phyloP scores from a whole-genome alignment of 306 rosid genomes.

The Rubus idaeus region DNA sequence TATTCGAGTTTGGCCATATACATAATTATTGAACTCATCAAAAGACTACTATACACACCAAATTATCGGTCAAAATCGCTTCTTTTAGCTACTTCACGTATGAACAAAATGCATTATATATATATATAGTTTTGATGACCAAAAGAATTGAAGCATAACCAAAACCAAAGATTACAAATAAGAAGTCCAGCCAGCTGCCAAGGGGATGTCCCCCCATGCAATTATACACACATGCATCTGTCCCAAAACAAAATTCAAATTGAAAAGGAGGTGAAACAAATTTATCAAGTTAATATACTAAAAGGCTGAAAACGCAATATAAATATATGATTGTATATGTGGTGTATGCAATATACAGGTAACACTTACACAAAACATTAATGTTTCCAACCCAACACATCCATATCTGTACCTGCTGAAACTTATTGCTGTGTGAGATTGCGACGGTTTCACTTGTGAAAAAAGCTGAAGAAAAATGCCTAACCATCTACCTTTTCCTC shows the following conservation, averaged over 20 bases:
- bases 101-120: background rate
- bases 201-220: slow-evolving; percentile 38
- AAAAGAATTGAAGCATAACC: slow-evolving; percentile 2
- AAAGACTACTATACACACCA: background rate
- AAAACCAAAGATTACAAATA: slow-evolving; percentile 22
- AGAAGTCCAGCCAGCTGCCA: slow-evolving; percentile 32
- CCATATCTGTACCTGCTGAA: slow-evolving; percentile 39
- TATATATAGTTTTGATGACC: slow-evolving; percentile 3
- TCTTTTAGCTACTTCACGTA: background rate
- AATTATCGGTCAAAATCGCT: background rate
- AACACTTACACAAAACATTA: slow-evolving; percentile 34
- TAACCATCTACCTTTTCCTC: slow-evolving; percentile 14
- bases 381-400: slow-evolving; percentile 52
- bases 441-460: slow-evolving; percentile 42
- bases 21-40: background rate
- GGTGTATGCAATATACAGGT: slow-evolving; percentile 7
- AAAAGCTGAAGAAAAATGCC: slow-evolving; percentile 8
- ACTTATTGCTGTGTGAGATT: slow-evolving; percentile 57
- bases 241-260: slow-evolving; percentile 17
- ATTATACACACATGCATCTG: slow-evolving; percentile 64
- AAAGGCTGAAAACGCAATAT: background rate
- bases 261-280: background rate
- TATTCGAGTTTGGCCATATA: background rate
- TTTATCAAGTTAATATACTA: background rate
- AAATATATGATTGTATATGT: background rate